Evolutionary conservation across 257 asterid genomes (phyloP), one percentile per base, ranked within the genome.

Genomic region (Leonotis leonurus): DNA sequence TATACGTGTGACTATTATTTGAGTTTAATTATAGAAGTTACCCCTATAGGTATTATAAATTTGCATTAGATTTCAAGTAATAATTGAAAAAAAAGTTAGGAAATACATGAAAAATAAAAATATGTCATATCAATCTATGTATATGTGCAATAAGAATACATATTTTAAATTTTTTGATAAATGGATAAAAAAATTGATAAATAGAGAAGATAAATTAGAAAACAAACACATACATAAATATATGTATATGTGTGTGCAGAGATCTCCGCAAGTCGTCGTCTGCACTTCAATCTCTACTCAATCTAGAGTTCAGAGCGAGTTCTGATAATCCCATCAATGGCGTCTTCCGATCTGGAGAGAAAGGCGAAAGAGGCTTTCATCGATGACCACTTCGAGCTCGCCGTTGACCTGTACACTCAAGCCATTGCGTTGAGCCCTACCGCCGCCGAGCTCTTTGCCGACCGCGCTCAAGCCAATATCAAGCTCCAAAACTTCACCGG

Each of bases 321-420:
- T 70, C 39, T 32, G 20, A 41, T 49, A 64, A 30, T 65, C 64
- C 55, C 6, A 61, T 37, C 79, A 59, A 87, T 90, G 96, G 88
- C 92, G 77, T 70, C 90, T 50, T 72, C 85, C 70, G 98, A 88
- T 88, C 91, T 88, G 73, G 94, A 87, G 73, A 65, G 71, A 16
- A 84, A 74, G 85, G 98, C 96, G 22, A 83, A 81, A 29, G 96
- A 82, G 29, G 98, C 98, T 24, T 90, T 90, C 80, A 90, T 90
- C 58, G 98, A 90, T 20, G 98, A 90, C 83, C 91, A 88, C 77
- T 90, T 90, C 75, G 96, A 88, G 36, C 89, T 90, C 14, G 98
- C 98, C 70, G 85, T 82, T 82, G 95, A 90, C 82, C 94, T 90
- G 36, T 90, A 90, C 73, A 62, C 94, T 36, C 88, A 85, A 67